A percentile compares a stretch with the other conserved stretches of the same genome.
Conservation (phyloP, 2,329 filamentous ascomycete genomes). For the Sodiomyces alkalinus region DNA sequence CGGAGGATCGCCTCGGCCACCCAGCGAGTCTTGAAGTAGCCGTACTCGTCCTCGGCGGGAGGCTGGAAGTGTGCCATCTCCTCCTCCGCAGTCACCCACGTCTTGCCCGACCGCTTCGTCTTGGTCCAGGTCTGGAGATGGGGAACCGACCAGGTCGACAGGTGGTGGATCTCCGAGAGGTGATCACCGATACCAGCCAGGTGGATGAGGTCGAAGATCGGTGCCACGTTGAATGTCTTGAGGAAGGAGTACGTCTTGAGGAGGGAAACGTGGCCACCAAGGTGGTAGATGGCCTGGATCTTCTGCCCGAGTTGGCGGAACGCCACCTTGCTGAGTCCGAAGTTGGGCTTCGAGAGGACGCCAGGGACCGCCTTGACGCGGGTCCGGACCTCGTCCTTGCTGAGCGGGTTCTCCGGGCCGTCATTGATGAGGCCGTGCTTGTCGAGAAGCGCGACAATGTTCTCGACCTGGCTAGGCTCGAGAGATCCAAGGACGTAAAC, state of each 20-base stretch:
- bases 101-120: constrained; percentile 8
- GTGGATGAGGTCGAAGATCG: constrained; percentile 12
- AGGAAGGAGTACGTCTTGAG: constrained; percentile 11
- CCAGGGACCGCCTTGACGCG: constrained; percentile 9
- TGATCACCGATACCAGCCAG: constrained; percentile 9
- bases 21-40: constrained; percentile 14
- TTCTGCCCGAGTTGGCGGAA: constrained; percentile 11
- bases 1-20: constrained; percentile 12
- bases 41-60: constrained; percentile 11
- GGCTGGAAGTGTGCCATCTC: constrained; percentile 10
- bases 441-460: constrained; percentile 7
- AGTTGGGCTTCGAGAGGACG: constrained; percentile 8
- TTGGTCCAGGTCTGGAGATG: constrained; percentile 12
- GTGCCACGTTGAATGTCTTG: constrained; percentile 10
- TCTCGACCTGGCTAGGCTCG: constrained; percentile 4
- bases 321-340: constrained; percentile 10
- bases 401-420: not conserved
- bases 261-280: constrained; percentile 13
- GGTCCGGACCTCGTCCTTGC: constrained; percentile 4
- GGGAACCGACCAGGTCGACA: constrained; percentile 12
- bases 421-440: constrained; percentile 9
- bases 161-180: constrained; percentile 12
- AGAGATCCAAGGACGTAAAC: constrained; percentile 10
- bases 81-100: constrained; percentile 9
- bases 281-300: constrained; percentile 12